A percentile compares a stretch with the other conserved stretches of the same genome.
These are phyloP conservation scores for Panus rudis DNA, from an alignment of 768 basidiomycete genomes.

Conservation along the genomic window DNA sequence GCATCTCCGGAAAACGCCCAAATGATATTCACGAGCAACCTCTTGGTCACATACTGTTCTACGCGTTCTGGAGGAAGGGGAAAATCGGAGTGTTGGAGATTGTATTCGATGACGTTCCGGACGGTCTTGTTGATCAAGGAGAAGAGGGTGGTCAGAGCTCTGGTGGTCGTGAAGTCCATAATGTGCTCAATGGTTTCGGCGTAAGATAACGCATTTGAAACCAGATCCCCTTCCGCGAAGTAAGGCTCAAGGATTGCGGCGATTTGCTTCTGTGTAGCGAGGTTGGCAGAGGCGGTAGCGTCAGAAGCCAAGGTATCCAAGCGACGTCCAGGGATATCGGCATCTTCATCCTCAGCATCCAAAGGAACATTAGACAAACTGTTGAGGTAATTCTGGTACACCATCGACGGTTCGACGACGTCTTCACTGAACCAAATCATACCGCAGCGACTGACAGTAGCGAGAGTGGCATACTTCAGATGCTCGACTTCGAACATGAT, in stretches of 20 bases:
- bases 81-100: slow-evolving; percentile 91
- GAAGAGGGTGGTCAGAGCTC: slow-evolving; percentile 93
- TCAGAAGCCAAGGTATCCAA: slow-evolving; percentile 41
- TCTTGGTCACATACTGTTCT: slow-evolving; percentile 87
- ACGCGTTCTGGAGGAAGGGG: slow-evolving; percentile 78
- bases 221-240: slow-evolving; percentile 78
- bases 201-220: slow-evolving; percentile 69
- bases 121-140: slow-evolving; percentile 95
- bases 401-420: slow-evolving; percentile 85
- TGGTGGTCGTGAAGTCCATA: slow-evolving; percentile 94
- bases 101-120: slow-evolving; percentile 91
- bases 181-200: slow-evolving; percentile 91
- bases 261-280: slow-evolving; percentile 70
- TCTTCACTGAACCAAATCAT: slow-evolving; percentile 99
- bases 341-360: slow-evolving; percentile 87
- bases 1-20: slow-evolving; percentile 99
- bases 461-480: slow-evolving; percentile 91
- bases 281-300: slow-evolving; percentile 48
- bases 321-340: slow-evolving; percentile 58
- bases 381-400: slow-evolving; percentile 82
- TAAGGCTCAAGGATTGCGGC: slow-evolving; percentile 71
- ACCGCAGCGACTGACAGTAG: slow-evolving; percentile 98
- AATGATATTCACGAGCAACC: slow-evolving; percentile 84
- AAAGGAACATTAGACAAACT: slow-evolving; percentile 68
- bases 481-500: slow-evolving; percentile 99